Percentiles rank a stretch among this genome's conserved stretches.
These are phyloP conservation scores for Calonectria pteridis DNA, from an alignment of 2,329 filamentous ascomycete genomes.

Conservation along the genomic window DNA sequence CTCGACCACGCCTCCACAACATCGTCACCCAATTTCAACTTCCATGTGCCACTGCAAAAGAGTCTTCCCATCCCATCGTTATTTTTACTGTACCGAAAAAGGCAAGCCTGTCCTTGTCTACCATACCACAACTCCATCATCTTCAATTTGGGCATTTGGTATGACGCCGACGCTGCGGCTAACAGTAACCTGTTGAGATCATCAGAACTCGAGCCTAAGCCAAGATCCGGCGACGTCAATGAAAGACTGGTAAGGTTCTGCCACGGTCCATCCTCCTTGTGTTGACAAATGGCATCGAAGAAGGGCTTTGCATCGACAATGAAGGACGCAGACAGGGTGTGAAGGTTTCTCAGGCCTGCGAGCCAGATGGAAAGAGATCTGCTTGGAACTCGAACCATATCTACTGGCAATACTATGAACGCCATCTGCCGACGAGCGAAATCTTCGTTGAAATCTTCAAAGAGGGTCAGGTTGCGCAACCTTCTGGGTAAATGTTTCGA, in stretches of 20 bases:
- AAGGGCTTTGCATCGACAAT: background rate
- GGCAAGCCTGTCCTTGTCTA: background rate
- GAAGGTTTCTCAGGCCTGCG: background rate
- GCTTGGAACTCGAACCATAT: background rate
- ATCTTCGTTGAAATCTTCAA: background rate
- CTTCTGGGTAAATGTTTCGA: background rate
- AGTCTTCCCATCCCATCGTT: background rate
- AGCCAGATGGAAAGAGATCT: background rate
- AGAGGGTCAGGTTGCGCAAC: background rate
- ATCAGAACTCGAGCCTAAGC: background rate
- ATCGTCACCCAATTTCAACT: background rate
- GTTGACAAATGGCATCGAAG: background rate
- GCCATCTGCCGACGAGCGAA: background rate
- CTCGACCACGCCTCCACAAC: background rate
- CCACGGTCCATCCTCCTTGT: background rate
- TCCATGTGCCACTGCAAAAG: background rate
- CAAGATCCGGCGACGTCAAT: background rate
- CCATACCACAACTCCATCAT: background rate
- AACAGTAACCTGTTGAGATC: background rate
- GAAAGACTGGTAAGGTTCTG: background rate
- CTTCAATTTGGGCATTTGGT: background rate
- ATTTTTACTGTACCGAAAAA: background rate
- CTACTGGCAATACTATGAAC: background rate
- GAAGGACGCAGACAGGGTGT: background rate
- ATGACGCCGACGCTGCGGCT: background rate